Percentiles rank a stretch among this genome's conserved stretches.
These are phyloP conservation scores for Litsea cubeba DNA, from an alignment of 164 flowering plant species.

Conservation along the genomic window DNA sequence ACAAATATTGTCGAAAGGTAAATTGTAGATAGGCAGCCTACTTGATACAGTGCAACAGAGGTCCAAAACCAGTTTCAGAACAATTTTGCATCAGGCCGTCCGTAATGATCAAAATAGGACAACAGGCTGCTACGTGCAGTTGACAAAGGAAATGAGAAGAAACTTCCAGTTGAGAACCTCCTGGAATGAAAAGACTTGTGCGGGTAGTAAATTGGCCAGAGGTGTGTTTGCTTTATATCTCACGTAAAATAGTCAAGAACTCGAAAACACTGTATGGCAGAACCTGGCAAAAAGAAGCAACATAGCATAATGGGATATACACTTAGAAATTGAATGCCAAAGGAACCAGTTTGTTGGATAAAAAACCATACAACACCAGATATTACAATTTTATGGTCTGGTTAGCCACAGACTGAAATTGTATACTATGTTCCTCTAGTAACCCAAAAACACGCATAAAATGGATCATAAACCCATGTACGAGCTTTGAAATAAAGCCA, in stretches of 20 bases:
- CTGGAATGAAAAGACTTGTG: constrained; percentile 54
- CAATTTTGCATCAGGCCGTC: constrained; percentile 50
- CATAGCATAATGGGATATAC: background rate
- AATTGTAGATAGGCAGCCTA: constrained; percentile 25
- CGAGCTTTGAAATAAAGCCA: too few species aligned
- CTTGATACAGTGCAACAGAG: constrained; percentile 43
- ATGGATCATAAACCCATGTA: too few species aligned
- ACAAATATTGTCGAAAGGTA: background rate
- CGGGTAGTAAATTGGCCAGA: constrained; percentile 59
- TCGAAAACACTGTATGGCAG: constrained; percentile 30
- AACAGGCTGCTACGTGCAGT: constrained; percentile 71
- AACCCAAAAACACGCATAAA: too few species aligned
- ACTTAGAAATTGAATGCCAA: too few species aligned
- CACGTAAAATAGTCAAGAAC: constrained; percentile 20
- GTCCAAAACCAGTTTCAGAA: constrained; percentile 60
- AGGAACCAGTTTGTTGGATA: too few species aligned
- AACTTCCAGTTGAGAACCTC: constrained; percentile 90
- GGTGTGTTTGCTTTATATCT: too few species aligned
- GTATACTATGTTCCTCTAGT: too few species aligned
- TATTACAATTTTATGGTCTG: too few species aligned
- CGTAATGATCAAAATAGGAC: constrained; percentile 34
- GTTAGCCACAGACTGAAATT: too few species aligned
- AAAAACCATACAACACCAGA: too few species aligned
- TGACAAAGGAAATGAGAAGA: constrained; percentile 82
- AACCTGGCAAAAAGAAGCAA: constrained; percentile 36